These are phyloP conservation scores for Coprinellus micaceus DNA, from an alignment of 768 basidiomycete genomes.

Conservation along the genomic window DNA sequence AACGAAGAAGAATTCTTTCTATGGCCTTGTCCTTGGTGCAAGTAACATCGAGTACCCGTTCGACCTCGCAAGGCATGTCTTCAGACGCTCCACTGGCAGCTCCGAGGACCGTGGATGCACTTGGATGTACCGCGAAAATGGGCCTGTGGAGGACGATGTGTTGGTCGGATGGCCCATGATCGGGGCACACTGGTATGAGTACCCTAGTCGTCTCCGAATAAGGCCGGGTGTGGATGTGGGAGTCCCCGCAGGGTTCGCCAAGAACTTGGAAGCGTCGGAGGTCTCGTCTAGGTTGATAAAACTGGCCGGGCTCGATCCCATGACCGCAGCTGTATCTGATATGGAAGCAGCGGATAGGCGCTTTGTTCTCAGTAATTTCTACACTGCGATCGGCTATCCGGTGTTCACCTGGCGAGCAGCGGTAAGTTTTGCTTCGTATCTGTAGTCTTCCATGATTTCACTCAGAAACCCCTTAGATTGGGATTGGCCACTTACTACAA, in stretches of 20 bases:
- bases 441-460: neutral
- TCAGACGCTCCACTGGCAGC: no score
- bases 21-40: neutral
- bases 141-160: neutral
- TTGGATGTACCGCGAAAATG: neutral
- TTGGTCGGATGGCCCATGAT: neutral
- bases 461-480: no score
- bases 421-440: neutral
- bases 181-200: neutral
- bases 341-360: neutral
- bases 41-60: neutral
- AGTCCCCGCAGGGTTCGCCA: neutral
- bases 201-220: neutral
- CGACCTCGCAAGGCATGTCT: neutral
- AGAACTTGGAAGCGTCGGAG: no score
- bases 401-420: conserved; percentile 1
- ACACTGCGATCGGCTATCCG: neutral
- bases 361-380: neutral
- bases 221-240: neutral
- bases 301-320: neutral
- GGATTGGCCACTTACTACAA: no score
- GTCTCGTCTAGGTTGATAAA: no score
- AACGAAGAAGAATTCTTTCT: neutral
- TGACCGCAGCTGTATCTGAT: neutral
- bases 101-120: no score